Evolutionary conservation across 352 stramenopile genomes (phyloP).

Genomic region (Phytophthora tentaculata): DNA sequence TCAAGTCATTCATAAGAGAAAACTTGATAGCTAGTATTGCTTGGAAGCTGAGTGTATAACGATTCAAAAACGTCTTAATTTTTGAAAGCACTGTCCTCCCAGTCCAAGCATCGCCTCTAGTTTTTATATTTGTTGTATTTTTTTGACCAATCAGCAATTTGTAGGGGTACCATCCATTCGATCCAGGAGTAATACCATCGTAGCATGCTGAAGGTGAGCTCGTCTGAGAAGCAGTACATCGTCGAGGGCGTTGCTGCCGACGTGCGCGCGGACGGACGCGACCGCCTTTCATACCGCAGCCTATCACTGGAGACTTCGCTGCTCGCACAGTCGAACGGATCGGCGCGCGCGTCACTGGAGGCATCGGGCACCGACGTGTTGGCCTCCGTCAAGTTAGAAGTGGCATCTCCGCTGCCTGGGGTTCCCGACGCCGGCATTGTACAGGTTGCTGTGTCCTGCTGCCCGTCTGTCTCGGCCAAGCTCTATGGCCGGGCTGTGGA

Average conservation of each 20-base stretch:
- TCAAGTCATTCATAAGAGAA: too few relatives aligned
- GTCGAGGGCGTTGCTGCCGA: constrained; percentile 70
- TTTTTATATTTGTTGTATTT: background rate
- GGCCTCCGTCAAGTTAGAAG: constrained; percentile 81
- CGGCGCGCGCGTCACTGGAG: constrained; percentile 70
- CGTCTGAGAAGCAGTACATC: constrained; percentile 81
- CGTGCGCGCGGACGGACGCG: constrained; percentile 72
- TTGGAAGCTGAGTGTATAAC: too few relatives aligned
- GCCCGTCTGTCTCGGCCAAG: constrained; percentile 78
- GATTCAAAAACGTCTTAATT: too few relatives aligned
- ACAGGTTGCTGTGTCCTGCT: constrained; percentile 63
- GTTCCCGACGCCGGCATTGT: constrained; percentile 61
- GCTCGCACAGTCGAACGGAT: constrained; percentile 80
- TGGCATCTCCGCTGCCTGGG: constrained; percentile 52
- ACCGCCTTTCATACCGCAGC: constrained; percentile 67
- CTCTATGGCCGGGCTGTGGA: constrained; percentile 70
- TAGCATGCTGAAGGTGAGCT: constrained; percentile 76
- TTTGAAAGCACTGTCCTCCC: too few relatives aligned
- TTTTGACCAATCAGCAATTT: background rate
- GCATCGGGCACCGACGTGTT: constrained; percentile 75
- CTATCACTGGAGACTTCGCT: constrained; percentile 74
- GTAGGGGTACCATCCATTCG: constrained; percentile 6
- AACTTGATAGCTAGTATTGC: too few relatives aligned
- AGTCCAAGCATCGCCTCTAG: too few relatives aligned
- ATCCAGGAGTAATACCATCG: background rate